Evolutionary conservation across 2,329 filamentous ascomycete genomes (phyloP), one percentile per base, ranked within the genome.

Genomic region (Emmonsia crescens): DNA sequence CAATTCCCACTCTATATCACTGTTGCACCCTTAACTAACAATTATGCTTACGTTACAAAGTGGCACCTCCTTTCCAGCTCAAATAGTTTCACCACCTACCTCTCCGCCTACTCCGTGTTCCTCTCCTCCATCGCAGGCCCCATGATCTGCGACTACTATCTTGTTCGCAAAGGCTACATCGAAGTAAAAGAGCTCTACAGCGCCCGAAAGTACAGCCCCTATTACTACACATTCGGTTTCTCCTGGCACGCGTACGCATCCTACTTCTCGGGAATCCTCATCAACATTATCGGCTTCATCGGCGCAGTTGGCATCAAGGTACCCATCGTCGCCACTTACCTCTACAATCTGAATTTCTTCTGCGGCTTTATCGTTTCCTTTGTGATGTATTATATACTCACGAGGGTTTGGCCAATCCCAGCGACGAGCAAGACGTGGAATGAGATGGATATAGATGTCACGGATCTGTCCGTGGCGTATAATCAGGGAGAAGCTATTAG

Each of bases 301-400:
- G 91, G 90, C 2, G 91, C 89, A 0, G 83, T 96, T 31, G 90
- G 90, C 0, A 74, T 72, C 24, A 71, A 76, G 0, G 90, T 96
- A 0, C 92, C 93, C 0, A 78, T 83, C 5, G 91, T 88, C 0
- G 92, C 93, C 0, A 85, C 82, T 0, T 95, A 95, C 71, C 85
- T 96, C 63, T 96, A 96, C 79, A 89, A 91, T 66, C 71, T 96
- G 68, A 96, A 96, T 75, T 96, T 92, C 78, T 95, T 96, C 73
- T 83, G 83, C 51, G 92, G 92, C 0, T 92, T 96, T 71, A 79
- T 90, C 55, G 82, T 95, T 12, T 83, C 89, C 0, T 78, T 78
- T 0, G 71, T 65, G 0, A 75, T 86, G 8, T 96, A 96, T 75
- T 95, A 83, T 77, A 60, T 73, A 0, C 78, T 96, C 1, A 91